These are phyloP conservation scores for Fusarium transvaalense DNA, from an alignment of 2,329 filamentous ascomycete genomes.

Conservation along the genomic window DNA sequence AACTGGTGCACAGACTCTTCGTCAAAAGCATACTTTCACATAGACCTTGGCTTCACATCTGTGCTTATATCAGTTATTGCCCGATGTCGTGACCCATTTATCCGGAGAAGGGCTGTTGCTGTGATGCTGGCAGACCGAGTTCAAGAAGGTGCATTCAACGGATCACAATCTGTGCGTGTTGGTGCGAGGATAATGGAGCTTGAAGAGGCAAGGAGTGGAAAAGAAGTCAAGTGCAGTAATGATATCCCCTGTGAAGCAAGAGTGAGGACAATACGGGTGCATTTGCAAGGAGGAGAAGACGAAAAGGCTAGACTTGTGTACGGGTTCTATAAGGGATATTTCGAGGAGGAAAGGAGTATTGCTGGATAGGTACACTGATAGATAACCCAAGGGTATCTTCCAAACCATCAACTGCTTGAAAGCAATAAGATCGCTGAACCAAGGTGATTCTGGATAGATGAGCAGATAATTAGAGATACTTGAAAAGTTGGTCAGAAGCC, in stretches of 20 bases:
- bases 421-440: no score
- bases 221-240: slow-evolving; percentile 1
- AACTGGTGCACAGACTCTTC: background rate
- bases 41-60: slow-evolving; percentile 28
- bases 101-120: slow-evolving; percentile 17
- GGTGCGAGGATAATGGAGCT: slow-evolving; percentile 26
- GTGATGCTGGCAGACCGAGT: slow-evolving; percentile 23
- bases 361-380: background rate
- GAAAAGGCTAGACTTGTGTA: slow-evolving; percentile 16
- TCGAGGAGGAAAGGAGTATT: slow-evolving; percentile 13
- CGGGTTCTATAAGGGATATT: slow-evolving; percentile 9
- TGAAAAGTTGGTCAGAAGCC: no score
- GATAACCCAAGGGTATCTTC: no score
- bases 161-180: slow-evolving; percentile 9
- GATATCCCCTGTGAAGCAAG: slow-evolving; percentile 10
- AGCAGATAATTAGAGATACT: no score
- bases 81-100: slow-evolving; percentile 19
- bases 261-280: slow-evolving; percentile 17
- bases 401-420: no score
- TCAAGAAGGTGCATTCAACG: slow-evolving; percentile 30
- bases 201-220: slow-evolving; percentile 19
- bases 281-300: background rate
- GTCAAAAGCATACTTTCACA: slow-evolving; percentile 13
- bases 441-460: no score
- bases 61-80: slow-evolving; percentile 21